Conservation (phyloP, 2,329 filamentous ascomycete species). For the Fusarium foetens region DNA sequence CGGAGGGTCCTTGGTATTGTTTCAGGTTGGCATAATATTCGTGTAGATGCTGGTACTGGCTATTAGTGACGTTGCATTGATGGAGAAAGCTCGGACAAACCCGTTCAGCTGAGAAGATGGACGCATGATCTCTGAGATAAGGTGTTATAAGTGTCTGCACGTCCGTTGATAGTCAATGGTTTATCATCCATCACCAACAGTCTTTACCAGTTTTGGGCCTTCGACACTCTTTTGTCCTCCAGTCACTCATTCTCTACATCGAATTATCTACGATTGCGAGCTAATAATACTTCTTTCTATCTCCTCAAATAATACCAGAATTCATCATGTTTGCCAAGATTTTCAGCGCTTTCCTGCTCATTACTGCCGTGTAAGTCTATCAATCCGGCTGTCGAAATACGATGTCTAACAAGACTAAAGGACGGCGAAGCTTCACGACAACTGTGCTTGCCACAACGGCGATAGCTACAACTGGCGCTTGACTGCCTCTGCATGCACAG, state of each 20-base stretch:
- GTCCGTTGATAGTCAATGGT: not conserved
- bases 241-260: slow-evolving; percentile 1
- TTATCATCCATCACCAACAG: not conserved
- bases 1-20: not conserved
- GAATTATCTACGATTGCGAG: not conserved
- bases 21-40: slow-evolving; percentile 6
- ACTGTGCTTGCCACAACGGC: slow-evolving; percentile 36
- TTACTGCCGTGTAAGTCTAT: slow-evolving; percentile 23
- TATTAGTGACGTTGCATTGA: not conserved
- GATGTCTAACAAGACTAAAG: not conserved
- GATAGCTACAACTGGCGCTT: slow-evolving; percentile 38
- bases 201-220: not conserved
- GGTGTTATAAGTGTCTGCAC: not conserved
- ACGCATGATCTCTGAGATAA: rapidly evolving
- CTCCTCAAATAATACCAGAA: not conserved
- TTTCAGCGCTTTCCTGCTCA: slow-evolving; percentile 21
- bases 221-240: not conserved
- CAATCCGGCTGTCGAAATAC: rapidly evolving
- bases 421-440: slow-evolving; percentile 32
- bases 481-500: slow-evolving; percentile 28
- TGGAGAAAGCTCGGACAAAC: not conserved
- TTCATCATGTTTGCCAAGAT: slow-evolving; percentile 30
- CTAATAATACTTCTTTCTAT: not conserved
- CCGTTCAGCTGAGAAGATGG: not conserved
- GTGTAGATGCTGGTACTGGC: not conserved